Percentiles rank a stretch among this genome's conserved stretches.
phyloP scores from a whole-genome alignment of 2,329 filamentous ascomycete genomes.

The Fusarium lyarnte region DNA sequence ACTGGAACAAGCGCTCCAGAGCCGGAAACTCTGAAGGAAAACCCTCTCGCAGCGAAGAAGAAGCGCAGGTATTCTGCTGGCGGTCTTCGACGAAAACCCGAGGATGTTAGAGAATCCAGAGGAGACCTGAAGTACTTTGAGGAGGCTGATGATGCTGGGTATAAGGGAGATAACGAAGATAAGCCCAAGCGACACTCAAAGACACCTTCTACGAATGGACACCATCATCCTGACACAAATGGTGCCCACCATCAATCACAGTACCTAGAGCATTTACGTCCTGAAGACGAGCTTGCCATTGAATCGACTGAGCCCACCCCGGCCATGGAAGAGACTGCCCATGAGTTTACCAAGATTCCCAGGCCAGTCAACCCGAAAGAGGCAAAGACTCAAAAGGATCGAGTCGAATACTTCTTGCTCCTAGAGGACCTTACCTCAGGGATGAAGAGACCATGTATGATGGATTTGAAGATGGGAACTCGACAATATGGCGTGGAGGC shows the following conservation, averaged over 20 bases:
- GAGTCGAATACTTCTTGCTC: constrained; percentile 91
- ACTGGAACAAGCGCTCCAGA: constrained; percentile 73
- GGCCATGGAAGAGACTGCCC: constrained; percentile 35
- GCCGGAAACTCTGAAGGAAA: constrained; percentile 62
- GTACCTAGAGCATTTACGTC: constrained; percentile 47
- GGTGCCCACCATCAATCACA: constrained; percentile 13
- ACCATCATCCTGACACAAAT: constrained; percentile 13
- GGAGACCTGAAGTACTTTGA: constrained; percentile 92
- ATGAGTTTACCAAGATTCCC: constrained; percentile 54
- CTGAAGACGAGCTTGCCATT: constrained; percentile 42
- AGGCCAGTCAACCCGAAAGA: constrained; percentile 81
- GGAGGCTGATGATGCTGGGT: constrained; percentile 85
- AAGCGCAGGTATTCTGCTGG: constrained; percentile 87
- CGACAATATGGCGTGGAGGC: constrained; percentile 96
- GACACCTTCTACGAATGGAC: constrained; percentile 8
- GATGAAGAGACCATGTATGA: constrained; percentile 95
- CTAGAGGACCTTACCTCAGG: constrained; percentile 95
- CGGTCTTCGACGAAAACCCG: constrained; percentile 77
- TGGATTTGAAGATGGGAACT: constrained; percentile 99
- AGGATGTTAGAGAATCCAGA: constrained; percentile 74
- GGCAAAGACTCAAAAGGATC: constrained; percentile 70
- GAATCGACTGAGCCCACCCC: constrained; percentile 53
- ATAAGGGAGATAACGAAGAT: constrained; percentile 68
- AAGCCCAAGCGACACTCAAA: constrained; percentile 15
- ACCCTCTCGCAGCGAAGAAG: constrained; percentile 54